phyloP scores from a whole-genome alignment of 2,329 filamentous ascomycete species.

The Fusarium setosum region DNA sequence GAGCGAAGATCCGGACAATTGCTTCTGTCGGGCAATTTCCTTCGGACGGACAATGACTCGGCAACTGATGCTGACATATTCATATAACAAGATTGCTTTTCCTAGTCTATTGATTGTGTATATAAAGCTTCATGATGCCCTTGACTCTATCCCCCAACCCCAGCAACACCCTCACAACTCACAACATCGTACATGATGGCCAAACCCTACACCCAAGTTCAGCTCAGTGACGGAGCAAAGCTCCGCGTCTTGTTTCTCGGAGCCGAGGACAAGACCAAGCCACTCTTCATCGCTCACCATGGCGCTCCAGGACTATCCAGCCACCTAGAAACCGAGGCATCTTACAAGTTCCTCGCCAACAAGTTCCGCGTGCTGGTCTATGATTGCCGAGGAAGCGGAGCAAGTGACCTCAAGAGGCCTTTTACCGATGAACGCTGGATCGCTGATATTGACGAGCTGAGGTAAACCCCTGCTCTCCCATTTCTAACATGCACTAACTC shows the following conservation, averaged over 20 bases:
- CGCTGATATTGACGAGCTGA: conserved; percentile 6
- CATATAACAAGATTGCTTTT: background rate
- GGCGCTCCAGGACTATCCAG: conserved; percentile 6
- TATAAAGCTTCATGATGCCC: background rate
- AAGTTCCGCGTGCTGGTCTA: conserved; percentile 16
- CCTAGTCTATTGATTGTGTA: too few relatives aligned
- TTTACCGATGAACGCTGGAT: conserved; percentile 19
- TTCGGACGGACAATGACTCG: too few relatives aligned
- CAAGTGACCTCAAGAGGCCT: background rate
- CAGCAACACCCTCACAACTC: background rate
- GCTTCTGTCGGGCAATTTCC: background rate
- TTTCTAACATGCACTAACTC: too few relatives aligned
- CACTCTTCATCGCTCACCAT: conserved; percentile 8
- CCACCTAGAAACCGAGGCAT: background rate
- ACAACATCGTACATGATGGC: background rate
- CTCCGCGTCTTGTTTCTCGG: conserved; percentile 17
- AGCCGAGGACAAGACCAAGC: conserved; percentile 8
- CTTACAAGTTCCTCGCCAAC: conserved; percentile 7
- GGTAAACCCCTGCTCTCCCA: background rate
- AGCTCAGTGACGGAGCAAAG: conserved; percentile 11
- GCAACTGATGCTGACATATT: background rate
- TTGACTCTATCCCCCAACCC: background rate
- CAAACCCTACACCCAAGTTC: background rate
- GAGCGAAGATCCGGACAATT: background rate
- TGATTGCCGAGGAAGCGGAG: conserved; percentile 10